Evolutionary conservation across 2,329 filamentous ascomycete species (phyloP), one percentile per base, ranked within the genome.

Genomic region (Rutstroemia sp.): DNA sequence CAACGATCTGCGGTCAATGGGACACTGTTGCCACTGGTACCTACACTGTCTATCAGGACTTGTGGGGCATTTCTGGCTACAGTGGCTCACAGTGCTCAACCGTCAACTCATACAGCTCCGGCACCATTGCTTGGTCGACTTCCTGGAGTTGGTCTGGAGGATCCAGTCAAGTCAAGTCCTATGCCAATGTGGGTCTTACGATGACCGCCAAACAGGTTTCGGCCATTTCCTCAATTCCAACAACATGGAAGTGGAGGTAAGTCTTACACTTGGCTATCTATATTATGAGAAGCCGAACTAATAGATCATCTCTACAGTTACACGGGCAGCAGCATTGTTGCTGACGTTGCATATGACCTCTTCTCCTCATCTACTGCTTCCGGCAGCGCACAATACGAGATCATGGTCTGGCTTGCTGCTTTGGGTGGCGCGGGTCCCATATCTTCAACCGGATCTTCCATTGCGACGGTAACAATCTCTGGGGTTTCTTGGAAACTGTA

Each of bases 321-420:
- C 70, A 73, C 73, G 30, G 77, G 75, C 58, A 72, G 68, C 51
- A 66, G 71, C 54, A 67, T 83, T 49, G 71, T 80, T 37, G 79
- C 80, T 52, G 76, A 86, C 64, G 82, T 86, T 16, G 74, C 81
- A 14, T 86, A 83, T 64, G 81, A 85, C 66, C 69, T 85, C 51
- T 86, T 86, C 71, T 81, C 81, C 16, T 72, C 73, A 7, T 65
- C 69, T 27, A 73, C 76, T 44, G 72, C 73, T 17, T 73, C 78
- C 1, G 69, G 70, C 30, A 74, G 72, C 44, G 66, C 74, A n/a
- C 73, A 80, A 63, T 84, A 81, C 65, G 83, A 86, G 69, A 73
- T 86, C 63, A 87, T 87, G 83, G 76, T 87, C 61, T 87, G 83
- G 83, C 71, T 81, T 25, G 75, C 71, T 3, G 79, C 78, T 30